Evolutionary conservation across 2,329 filamentous ascomycete genomes (phyloP).

Genomic region (Beauveria pseudobassiana): DNA sequence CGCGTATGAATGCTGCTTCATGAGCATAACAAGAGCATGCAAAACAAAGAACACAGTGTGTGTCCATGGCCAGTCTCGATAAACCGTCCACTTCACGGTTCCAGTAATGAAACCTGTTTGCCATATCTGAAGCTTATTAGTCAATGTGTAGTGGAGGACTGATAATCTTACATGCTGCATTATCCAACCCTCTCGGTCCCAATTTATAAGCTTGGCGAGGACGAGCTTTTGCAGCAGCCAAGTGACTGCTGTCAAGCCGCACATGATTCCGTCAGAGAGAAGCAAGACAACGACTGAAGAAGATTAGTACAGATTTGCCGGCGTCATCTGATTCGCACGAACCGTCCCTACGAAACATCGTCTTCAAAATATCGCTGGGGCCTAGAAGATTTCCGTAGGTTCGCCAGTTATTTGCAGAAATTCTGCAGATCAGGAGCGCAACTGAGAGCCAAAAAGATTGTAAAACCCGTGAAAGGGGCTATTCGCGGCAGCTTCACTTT

Average conservation of each 20-base stretch:
- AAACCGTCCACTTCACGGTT: slow-evolving; percentile 58
- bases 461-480: slow-evolving; percentile 76
- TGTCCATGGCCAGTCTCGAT: slow-evolving; percentile 75
- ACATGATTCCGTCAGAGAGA: slow-evolving; percentile 63
- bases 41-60: slow-evolving; percentile 72
- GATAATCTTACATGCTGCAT: slow-evolving; percentile 52
- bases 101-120: slow-evolving; percentile 55
- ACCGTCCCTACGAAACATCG: slow-evolving; percentile 53
- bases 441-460: slow-evolving; percentile 68
- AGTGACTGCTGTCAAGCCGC: slow-evolving; percentile 55
- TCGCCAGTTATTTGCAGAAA: slow-evolving; percentile 61
- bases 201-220: slow-evolving; percentile 51
- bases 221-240: slow-evolving; percentile 58
- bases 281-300: slow-evolving; percentile 42
- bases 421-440: slow-evolving; percentile 56
- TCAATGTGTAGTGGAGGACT: background rate
- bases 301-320: background rate
- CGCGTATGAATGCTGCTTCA: slow-evolving; percentile 77
- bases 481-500: slow-evolving; percentile 56
- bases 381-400: slow-evolving; percentile 62
- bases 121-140: slow-evolving; percentile 47
- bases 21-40: slow-evolving; percentile 67
- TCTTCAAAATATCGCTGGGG: slow-evolving; percentile 61
- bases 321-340: slow-evolving; percentile 10
- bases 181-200: slow-evolving; percentile 64